Evolutionary conservation across 192 early-diverging fungal genomes (phyloP), one percentile per base, ranked within the genome.

Genomic region (Jimgerdemannia flammicorona): DNA sequence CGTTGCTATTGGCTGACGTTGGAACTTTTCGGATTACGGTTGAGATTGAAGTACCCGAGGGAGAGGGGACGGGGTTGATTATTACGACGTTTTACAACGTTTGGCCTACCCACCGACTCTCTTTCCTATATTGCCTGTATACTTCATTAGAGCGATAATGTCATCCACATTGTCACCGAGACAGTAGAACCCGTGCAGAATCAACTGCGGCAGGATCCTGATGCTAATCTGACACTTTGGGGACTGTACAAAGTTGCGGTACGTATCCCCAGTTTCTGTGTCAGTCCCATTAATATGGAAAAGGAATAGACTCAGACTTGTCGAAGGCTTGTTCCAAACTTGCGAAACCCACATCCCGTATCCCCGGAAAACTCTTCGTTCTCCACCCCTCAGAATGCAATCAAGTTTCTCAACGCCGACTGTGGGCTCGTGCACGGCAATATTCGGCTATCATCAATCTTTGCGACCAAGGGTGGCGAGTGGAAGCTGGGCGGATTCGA

Each of bases 401-500:
- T 99, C 70, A 91, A 92, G 79, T 97, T 99, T 77, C 81, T 98
- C 67, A 95, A 94, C 74, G 85, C 87, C 69, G 97, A 98, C 76
- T 93, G 94, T 73, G 81, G 82, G 20, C 84, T 98, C 78, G 90
- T 97, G 3, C 97, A 99, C 74, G 97, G 94, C 14, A 95, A 93
- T 83, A 74, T 99, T 67, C 86, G 89, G 8, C 79, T 90, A 6
- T 86, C 86, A 0, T 93, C 94, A 1, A 92, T 99, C 70, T 97
- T 91, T 77, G 92, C 90, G 39, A 98, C 94, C 14, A 89, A 91
- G 71, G 92, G 94, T 8, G 97, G 97, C 67, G 97, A 99, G 80
- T 99, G 96, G 96, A 95, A 91, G 74, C 84, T 99, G 43, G 93
- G 94, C n/a, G 96, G 95, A 3, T 87, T 97, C 54, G 97, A 99